Base-by-base conservation (phyloP, 495 filamentous ascomycete species). In the Hypoxylon rickii region DNA sequence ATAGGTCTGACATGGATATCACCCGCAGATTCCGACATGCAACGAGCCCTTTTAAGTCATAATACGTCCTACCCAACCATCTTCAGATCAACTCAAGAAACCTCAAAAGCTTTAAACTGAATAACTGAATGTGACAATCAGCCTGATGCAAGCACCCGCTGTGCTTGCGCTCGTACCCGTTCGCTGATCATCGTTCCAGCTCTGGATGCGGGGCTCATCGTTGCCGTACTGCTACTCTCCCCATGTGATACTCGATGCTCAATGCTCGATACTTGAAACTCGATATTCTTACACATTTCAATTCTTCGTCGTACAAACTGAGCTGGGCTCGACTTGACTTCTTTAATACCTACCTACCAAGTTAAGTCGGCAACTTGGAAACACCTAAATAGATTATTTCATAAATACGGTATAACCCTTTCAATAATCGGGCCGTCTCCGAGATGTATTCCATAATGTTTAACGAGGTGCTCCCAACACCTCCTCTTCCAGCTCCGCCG, bases 381-480 rank as follows among this genome's bases (percentile, higher is more conserved):
- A 24, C 3, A 20, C 13, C 7, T 7, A 20, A 46, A 37, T 20
- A 16, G 38, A 44, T 37, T 6, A 15, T 38, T 8, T 12, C 16
- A 33, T 8, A 46, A 39, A 3, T 24, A 19, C 8, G 6, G 8
- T 34, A 41, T 40, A 24, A 40, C 24, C 24, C 17, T 38, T 17
- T 16, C 20, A 17, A 20, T 8, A 15, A 10, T 24, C 34, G 31
- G 44, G n/a, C 15, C 3, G 33, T 12, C 2, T 22, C 2, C 33
- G 10, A 63, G 21, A 63, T 63, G 59, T 63, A 63, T 45, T 57
- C 53, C 5, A 57, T 63, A 18, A 63, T 63, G 59, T 63, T 63
- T 40, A 63, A 37, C 48, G 59, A 63, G 37, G 44, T 21, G 2
- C 42, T 63, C 18, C 59, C 59, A 13, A 8, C 53, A 12, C 54